Percentiles rank a stretch among this genome's conserved stretches.
Conservation (phyloP, 169 alveolate species). For the Eimeria sp. region DNA sequence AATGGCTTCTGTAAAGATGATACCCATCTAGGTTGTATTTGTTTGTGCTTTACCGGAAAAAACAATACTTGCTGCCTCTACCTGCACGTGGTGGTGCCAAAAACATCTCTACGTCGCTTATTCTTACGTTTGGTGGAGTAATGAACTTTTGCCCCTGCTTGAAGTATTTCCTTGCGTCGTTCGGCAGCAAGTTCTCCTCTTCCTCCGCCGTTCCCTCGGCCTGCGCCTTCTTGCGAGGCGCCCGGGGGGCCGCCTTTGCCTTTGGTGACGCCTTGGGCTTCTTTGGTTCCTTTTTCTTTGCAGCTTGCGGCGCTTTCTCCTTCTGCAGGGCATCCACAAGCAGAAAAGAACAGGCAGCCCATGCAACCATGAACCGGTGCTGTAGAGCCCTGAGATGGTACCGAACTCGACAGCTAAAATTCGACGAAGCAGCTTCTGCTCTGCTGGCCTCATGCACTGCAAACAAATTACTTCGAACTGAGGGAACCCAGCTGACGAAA, state of each 20-base stretch:
- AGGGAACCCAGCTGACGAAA: not conserved
- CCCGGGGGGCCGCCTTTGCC: constrained; percentile 64
- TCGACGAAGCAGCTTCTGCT: not conserved
- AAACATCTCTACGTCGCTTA: not conserved
- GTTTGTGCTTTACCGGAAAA: no score
- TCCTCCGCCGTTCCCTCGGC: constrained; percentile 79
- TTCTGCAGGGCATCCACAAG: constrained; percentile 12
- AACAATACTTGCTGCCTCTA: not conserved
- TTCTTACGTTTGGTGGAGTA: constrained; percentile 93
- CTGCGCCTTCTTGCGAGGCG: constrained; percentile 53
- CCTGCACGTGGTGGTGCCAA: not conserved
- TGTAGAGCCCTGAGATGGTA: not conserved
- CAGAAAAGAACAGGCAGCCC: not conserved
- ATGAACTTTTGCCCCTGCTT: constrained; percentile 93
- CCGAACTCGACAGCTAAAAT: not conserved
- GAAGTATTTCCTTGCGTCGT: constrained; percentile 89
- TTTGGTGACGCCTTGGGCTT: constrained; percentile 69
- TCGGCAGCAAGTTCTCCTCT: constrained; percentile 84
- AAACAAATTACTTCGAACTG: not conserved
- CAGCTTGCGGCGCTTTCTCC: constrained; percentile 37
- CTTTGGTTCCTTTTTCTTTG: not conserved
- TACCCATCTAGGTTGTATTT: not conserved
- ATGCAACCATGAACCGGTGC: not conserved
- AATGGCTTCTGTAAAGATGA: not conserved
- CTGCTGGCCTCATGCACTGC: not conserved